These are phyloP conservation scores for Aureobasidium sp. DNA, from an alignment of 2,329 filamentous ascomycete species.

Conservation along the genomic window DNA sequence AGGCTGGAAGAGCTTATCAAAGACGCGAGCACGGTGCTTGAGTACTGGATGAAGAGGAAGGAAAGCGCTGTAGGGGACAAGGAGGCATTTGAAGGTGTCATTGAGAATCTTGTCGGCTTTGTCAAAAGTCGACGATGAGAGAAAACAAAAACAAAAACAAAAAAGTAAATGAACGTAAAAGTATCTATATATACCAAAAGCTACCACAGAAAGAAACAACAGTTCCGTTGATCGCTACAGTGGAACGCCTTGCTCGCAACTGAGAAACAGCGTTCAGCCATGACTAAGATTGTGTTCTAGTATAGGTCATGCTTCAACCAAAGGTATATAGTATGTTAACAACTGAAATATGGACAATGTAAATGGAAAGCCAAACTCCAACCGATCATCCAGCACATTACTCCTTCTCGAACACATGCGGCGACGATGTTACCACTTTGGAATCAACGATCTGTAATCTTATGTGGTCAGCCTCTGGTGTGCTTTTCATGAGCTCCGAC, in stretches of 20 bases:
- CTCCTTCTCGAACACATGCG: constrained; percentile 1
- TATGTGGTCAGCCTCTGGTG: not conserved
- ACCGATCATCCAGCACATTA: not conserved
- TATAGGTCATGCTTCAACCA: not conserved
- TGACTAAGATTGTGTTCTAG: not conserved
- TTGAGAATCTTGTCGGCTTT: constrained; percentile 74
- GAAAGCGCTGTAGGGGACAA: constrained; percentile 85
- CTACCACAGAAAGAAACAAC: too few relatives aligned
- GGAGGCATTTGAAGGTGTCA: constrained; percentile 91
- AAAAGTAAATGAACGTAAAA: not conserved
- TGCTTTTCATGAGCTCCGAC: not conserved
- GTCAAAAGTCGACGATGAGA: constrained; percentile 16
- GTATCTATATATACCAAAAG: not conserved
- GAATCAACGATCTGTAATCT: not conserved
- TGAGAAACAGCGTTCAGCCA: too few relatives aligned
- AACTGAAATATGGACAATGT: not conserved
- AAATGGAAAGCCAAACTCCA: not conserved
- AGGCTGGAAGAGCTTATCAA: constrained; percentile 61
- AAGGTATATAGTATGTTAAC: not conserved
- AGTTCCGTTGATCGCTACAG: too few relatives aligned
- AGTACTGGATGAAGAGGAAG: constrained; percentile 79
- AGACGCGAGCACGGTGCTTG: constrained; percentile 67
- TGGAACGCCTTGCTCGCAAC: too few relatives aligned
- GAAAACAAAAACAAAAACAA: not conserved
- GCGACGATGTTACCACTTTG: not conserved